A percentile compares a stretch with the other conserved stretches of the same genome.
Evolutionary conservation across 345 rosid species (phyloP).

Genomic region (Balakata baccata): DNA sequence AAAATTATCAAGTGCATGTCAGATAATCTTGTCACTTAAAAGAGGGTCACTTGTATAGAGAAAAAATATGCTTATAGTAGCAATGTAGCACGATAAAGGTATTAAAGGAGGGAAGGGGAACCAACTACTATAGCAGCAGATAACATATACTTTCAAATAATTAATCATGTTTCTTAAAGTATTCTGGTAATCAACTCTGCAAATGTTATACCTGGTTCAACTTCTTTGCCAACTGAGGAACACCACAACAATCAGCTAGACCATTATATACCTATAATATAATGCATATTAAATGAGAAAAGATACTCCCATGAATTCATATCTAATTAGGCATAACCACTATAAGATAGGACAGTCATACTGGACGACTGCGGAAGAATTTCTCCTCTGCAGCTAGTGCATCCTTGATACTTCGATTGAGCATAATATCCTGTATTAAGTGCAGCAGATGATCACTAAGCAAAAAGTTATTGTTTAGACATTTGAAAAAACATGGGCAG

Average conservation of each 20-base stretch:
- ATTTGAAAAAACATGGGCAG: not conserved
- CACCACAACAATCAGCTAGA: constrained; percentile 87
- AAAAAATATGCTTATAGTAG: not conserved
- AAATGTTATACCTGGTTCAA: constrained; percentile 70
- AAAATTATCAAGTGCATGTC: not conserved
- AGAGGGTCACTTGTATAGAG: not conserved
- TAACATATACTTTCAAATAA: constrained; percentile 4
- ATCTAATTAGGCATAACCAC: constrained; percentile 14
- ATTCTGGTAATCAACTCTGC: constrained; percentile 8
- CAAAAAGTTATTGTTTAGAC: not conserved
- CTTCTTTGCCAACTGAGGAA: constrained; percentile 90
- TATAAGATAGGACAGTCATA: constrained; percentile 38
- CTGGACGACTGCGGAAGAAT: constrained; percentile 87
- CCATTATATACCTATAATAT: constrained; percentile 59
- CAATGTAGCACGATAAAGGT: not conserved
- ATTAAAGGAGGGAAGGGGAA: not conserved
- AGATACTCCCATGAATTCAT: not conserved
- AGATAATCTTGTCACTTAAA: not conserved
- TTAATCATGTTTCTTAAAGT: not conserved
- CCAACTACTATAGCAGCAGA: not conserved
- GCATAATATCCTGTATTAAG: constrained; percentile 61
- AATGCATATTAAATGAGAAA: constrained; percentile 4
- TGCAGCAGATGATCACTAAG: not conserved
- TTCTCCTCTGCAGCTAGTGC: constrained; percentile 88
- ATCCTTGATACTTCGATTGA: constrained; percentile 86